These are phyloP conservation scores for Penicillium tannophilum DNA, from an alignment of 495 filamentous ascomycete species.

Conservation along the genomic window DNA sequence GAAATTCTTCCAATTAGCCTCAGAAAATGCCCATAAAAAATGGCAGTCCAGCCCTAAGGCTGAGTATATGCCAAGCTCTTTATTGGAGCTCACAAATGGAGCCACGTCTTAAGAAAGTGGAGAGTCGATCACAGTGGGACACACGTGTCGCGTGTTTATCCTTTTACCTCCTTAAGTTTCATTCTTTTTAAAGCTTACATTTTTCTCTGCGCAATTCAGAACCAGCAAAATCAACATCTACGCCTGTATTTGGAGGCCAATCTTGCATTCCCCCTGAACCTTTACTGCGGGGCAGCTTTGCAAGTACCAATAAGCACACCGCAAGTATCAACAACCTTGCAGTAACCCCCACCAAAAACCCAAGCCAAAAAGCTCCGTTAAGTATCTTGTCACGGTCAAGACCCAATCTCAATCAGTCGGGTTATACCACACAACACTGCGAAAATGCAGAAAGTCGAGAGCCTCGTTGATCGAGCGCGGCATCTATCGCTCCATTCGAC, in stretches of 20 bases:
- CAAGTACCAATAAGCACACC: neutral
- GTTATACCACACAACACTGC: neutral
- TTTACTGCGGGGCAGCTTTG: neutral
- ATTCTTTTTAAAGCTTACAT: neutral
- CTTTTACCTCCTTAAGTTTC: neutral
- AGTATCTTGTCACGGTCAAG: neutral
- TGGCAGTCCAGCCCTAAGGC: neutral
- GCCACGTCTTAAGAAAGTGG: conserved; percentile 20
- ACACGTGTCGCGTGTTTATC: neutral
- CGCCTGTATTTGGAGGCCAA: neutral
- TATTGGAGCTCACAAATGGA: conserved; percentile 11
- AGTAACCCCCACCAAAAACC: neutral
- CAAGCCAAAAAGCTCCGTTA: neutral
- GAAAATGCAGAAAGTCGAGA: conserved; percentile 18
- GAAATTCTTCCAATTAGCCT: too few species aligned
- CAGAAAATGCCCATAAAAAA: too few species aligned
- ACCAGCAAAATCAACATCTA: neutral
- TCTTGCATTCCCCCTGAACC: neutral
- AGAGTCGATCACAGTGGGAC: conserved; percentile 15
- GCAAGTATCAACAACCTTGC: neutral
- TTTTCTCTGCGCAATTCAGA: neutral
- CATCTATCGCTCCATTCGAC: conserved; percentile 20
- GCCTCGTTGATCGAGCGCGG: conserved; percentile 25
- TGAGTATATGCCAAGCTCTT: neutral
- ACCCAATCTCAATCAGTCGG: neutral